Evolutionary conservation across 805 yeast genomes (phyloP).

Genomic region (Wickerhamiella azymoides): DNA sequence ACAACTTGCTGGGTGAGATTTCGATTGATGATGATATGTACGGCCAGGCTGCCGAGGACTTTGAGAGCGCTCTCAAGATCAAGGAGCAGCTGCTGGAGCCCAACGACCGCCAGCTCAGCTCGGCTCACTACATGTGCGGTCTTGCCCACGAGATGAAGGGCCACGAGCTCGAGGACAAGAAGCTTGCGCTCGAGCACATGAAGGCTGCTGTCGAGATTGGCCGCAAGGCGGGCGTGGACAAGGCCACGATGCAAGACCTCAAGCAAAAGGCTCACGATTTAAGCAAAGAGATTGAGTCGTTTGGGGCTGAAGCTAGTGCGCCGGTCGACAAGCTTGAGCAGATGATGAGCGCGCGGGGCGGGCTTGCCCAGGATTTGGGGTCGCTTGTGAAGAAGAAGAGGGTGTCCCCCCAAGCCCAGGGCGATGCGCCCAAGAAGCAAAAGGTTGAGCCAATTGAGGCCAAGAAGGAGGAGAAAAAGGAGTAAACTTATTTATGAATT

Average conservation of each 20-base stretch:
- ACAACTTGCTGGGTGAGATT: conserved; percentile 76
- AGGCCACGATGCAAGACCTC: conserved; percentile 24
- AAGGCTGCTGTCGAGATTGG: conserved; percentile 28
- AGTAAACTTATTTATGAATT: no score
- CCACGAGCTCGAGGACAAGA: conserved; percentile 42
- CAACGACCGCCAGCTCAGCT: conserved; percentile 50
- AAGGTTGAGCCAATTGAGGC: neutral
- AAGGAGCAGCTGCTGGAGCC: conserved; percentile 39
- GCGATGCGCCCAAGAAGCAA: no score
- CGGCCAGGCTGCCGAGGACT: conserved; percentile 59
- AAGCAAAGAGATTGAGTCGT: conserved; percentile 12
- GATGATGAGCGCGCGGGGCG: neutral
- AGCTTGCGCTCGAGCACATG: conserved; percentile 39
- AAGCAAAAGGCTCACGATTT: conserved; percentile 18
- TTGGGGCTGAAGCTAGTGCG: neutral
- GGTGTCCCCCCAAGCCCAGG: no score
- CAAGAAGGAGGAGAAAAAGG: neutral
- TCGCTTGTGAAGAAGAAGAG: neutral
- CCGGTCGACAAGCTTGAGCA: neutral
- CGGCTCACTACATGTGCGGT: conserved; percentile 68
- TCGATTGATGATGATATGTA: conserved; percentile 77
- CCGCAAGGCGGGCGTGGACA: conserved; percentile 28
- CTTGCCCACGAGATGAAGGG: conserved; percentile 60
- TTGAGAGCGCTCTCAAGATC: conserved; percentile 41
- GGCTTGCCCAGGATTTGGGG: neutral